phyloP scores from a whole-genome alignment of 805 yeast genomes.

The Diddensiella caesifluorescens region DNA sequence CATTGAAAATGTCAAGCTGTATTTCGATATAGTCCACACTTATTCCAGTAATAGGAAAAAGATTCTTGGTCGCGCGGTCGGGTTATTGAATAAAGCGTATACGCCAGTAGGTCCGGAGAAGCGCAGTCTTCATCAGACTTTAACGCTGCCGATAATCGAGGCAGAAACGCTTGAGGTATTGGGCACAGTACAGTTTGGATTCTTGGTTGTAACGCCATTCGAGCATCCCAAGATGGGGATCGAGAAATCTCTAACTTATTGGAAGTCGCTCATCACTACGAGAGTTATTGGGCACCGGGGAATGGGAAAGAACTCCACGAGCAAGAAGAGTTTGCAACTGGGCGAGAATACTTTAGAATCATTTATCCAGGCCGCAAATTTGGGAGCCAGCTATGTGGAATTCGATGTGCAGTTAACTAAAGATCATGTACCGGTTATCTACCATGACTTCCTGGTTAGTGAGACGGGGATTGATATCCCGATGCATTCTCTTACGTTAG shows the following conservation, averaged over 20 bases:
- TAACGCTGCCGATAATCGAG: slow-evolving; percentile 74
- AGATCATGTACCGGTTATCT: slow-evolving; percentile 85
- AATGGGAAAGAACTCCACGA: slow-evolving; percentile 75
- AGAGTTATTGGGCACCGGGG: slow-evolving; percentile 96
- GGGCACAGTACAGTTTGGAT: slow-evolving; percentile 74
- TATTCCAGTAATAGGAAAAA: slow-evolving; percentile 42
- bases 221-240: slow-evolving; percentile 60
- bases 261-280: slow-evolving; percentile 85
- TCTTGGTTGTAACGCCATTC: slow-evolving; percentile 66
- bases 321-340: slow-evolving; percentile 72
- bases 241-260: slow-evolving; percentile 69
- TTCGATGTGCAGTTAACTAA: slow-evolving; percentile 94
- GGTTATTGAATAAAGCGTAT: slow-evolving; percentile 54
- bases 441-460: slow-evolving; percentile 90
- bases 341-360: slow-evolving; percentile 96
- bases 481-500: slow-evolving; percentile 85
- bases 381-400: slow-evolving; percentile 95
- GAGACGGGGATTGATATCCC: slow-evolving; percentile 96
- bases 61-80: slow-evolving; percentile 80
- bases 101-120: slow-evolving; percentile 64
- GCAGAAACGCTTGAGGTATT: slow-evolving; percentile 63
- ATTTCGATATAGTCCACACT: slow-evolving; percentile 87
- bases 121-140: slow-evolving; percentile 58
- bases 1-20: slow-evolving; percentile 42
- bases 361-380: slow-evolving; percentile 90